Evolutionary conservation across 2,329 filamentous ascomycete species (phyloP), one percentile per base, ranked within the genome.

Genomic region (Talaromyces albobiverticillius): DNA sequence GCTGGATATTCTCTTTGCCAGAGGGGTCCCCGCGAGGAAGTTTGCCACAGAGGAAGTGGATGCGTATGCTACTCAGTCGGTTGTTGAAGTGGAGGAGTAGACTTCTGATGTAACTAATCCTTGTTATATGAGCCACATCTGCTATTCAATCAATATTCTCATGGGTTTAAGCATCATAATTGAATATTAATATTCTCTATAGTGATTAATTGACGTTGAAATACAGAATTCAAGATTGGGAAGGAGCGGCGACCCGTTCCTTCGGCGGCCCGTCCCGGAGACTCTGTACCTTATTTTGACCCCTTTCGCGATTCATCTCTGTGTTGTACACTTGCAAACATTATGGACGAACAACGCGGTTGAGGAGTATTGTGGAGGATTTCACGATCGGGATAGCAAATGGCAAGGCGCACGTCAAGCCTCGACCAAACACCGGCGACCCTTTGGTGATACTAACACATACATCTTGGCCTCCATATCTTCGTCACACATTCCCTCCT

Each of bases 11-110:
- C 43, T 76, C 38, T 76, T 77, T 92, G 0, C 90, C 90, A 0
- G 90, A 58, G 76, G 80, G 1, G 75, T 93, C 22, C 80, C 81
- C 59, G 88, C 89, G 4, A 79, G 90, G 63, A 87, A 90, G 64
- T 95, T 94, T 67, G 80, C 83, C 2, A 70, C 60, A 25, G 81
- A 81, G 0, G 60, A 76, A 32, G 77, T 84, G 2, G 79, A 84
- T 68, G 80, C 82, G 3, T 84, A 83, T 56, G 74, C 69, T 16
- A 67, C 76, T 38, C 62, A 67, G 29, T 61, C 29, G n/a, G 22
- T 47, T 10, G 40, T 49, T 9, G n/a, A 34, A 11, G 46, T 20
- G 9, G 45, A 53, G 36, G 42, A 55, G 32, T 26, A 55, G 46
- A 55, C 29, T n/a, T n/a, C n/a, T n/a, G n/a, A n/a, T n/a, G n/a